Conservation (phyloP, 768 basidiomycete species). For the Boletus insuetus region DNA sequence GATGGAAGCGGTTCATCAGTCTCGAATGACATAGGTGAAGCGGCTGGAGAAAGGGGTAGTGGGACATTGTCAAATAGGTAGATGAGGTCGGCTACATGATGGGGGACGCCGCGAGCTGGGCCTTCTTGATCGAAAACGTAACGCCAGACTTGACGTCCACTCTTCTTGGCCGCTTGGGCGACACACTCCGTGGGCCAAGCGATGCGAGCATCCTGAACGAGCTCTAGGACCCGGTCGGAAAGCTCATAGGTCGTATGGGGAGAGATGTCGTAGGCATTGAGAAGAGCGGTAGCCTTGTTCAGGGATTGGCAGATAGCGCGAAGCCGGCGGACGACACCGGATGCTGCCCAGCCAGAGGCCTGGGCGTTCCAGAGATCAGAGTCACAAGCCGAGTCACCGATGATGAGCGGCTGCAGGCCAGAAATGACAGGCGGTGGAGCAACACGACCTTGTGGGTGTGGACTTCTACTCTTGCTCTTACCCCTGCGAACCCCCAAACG, state of each 20-base stretch:
- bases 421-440: slow-evolving; percentile 13
- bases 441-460: slow-evolving; percentile 22
- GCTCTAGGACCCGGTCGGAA: slow-evolving; percentile 63
- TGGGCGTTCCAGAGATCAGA: slow-evolving; percentile 60
- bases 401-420: slow-evolving; percentile 63
- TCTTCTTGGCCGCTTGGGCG: slow-evolving; percentile 46
- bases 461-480: slow-evolving; percentile 27
- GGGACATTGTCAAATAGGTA: slow-evolving; percentile 80
- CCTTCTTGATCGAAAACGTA: slow-evolving; percentile 84
- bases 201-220: slow-evolving; percentile 71
- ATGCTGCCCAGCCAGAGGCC: slow-evolving; percentile 60
- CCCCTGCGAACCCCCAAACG: slow-evolving; percentile 26
- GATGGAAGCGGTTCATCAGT: slow-evolving; percentile 32
- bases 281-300: slow-evolving; percentile 53
- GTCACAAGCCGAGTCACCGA: slow-evolving; percentile 69
- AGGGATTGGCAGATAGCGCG: slow-evolving; percentile 75
- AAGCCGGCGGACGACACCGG: slow-evolving; percentile 60
- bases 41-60: slow-evolving; percentile 41
- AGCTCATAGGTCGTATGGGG: slow-evolving; percentile 65
- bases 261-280: slow-evolving; percentile 71
- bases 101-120: slow-evolving; percentile 58
- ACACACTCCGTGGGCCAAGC: slow-evolving; percentile 77
- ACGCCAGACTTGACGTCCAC: slow-evolving; percentile 67
- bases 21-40: slow-evolving; percentile 34
- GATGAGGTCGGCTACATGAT: slow-evolving; percentile 69